Evolutionary conservation across 1,284 basidiomycete species (phyloP).

Genomic region (Moesziomyces parantarcticus): DNA sequence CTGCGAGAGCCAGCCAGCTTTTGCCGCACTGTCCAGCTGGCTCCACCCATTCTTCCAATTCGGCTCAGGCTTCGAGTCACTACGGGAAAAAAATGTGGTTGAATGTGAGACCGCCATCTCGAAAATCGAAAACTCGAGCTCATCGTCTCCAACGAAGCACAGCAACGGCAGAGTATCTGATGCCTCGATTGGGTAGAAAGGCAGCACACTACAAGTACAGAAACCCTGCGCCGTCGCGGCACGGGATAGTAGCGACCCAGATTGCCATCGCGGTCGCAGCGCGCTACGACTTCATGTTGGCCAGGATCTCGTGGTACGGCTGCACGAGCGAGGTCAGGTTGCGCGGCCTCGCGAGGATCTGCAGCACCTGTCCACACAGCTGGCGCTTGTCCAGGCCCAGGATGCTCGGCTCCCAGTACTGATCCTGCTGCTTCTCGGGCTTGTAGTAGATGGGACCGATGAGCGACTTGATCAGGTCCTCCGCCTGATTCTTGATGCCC

Average conservation of each 20-base stretch:
- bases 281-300: slow-evolving; percentile 32
- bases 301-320: slow-evolving; percentile 49
- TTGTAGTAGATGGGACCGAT: slow-evolving; percentile 64
- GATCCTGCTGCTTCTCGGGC: slow-evolving; percentile 37
- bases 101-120: too few relatives aligned
- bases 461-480: slow-evolving; percentile 61
- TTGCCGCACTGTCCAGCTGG: too few relatives aligned
- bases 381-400: slow-evolving; percentile 46
- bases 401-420: slow-evolving; percentile 38
- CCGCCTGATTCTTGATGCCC: slow-evolving; percentile 60
- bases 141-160: too few relatives aligned
- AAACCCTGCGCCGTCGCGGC: neutral
- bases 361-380: slow-evolving; percentile 43
- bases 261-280: neutral
- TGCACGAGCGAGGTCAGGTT: slow-evolving; percentile 42
- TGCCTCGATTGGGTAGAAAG: too few relatives aligned
- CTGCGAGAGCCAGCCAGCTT: too few relatives aligned
- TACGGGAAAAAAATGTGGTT: too few relatives aligned
- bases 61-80: too few relatives aligned
- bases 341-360: slow-evolving; percentile 45
- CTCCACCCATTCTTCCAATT: too few relatives aligned
- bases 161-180: too few relatives aligned
- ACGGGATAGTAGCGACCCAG: too few relatives aligned
- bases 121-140: too few relatives aligned
- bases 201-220: neutral